phyloP scores from a whole-genome alignment of 371 early-diverging fungal genomes.

The Apophysomyces sp. region DNA sequence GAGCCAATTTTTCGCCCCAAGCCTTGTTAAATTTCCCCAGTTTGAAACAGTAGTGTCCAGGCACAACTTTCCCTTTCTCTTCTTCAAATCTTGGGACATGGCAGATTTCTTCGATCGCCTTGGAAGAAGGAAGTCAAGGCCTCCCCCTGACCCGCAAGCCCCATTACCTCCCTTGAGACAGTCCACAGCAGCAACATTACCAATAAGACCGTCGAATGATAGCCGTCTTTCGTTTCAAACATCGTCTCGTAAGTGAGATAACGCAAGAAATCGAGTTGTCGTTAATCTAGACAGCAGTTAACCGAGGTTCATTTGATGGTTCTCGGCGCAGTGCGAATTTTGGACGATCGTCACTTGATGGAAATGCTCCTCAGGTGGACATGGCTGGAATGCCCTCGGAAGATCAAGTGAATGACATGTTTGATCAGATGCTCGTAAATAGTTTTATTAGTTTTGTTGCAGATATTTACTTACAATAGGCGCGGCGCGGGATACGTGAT shows the following conservation, averaged over 20 bases:
- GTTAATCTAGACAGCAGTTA: background rate
- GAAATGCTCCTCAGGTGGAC: conserved; percentile 1
- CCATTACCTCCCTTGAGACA: background rate
- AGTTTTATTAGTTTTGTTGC: background rate
- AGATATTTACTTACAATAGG: conserved; percentile 3
- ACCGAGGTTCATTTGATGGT: background rate
- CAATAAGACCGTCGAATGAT: background rate
- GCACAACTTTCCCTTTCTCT: conserved; percentile 1
- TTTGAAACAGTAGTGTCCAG: background rate
- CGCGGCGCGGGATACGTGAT: conserved; percentile 41
- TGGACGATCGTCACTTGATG: conserved; percentile 19
- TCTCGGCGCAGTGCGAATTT: background rate
- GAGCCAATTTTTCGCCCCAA: no score
- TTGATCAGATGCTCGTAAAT: conserved; percentile 49
- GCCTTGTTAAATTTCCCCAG: background rate
- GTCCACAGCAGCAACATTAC: background rate
- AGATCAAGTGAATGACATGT: conserved; percentile 37
- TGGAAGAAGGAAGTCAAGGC: conserved; percentile 5
- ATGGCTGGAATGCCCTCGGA: conserved; percentile 26
- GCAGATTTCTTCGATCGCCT: conserved; percentile 11
- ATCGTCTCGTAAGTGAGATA: conserved; percentile 2
- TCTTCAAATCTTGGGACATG: background rate
- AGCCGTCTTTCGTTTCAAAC: background rate
- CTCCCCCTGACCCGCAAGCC: background rate
- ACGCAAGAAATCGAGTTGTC: background rate